These are phyloP conservation scores for Mortierella claussenii DNA, from an alignment of 192 early-diverging fungal species.

Conservation along the genomic window DNA sequence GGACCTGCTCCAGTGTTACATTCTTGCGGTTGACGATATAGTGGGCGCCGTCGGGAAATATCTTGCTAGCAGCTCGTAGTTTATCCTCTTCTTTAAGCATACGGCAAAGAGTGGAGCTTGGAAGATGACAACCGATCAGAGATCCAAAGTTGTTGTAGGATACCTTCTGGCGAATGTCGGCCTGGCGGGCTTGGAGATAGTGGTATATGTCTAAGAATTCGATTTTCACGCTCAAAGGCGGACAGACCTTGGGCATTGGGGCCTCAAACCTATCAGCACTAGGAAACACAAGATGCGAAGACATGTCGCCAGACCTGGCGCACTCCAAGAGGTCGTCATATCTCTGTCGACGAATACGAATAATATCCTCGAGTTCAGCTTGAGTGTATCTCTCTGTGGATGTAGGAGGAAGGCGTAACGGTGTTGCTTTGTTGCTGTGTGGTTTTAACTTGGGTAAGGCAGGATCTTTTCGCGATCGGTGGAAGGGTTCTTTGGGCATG, in stretches of 20 bases:
- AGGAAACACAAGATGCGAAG: background rate
- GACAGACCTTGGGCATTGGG: background rate
- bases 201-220: background rate
- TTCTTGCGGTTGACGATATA: conserved; percentile 1
- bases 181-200: background rate
- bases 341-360: background rate
- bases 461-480: too few species aligned
- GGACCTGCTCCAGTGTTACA: background rate
- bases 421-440: too few species aligned
- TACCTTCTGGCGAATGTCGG: background rate
- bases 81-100: background rate
- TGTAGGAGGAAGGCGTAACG: too few species aligned
- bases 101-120: background rate
- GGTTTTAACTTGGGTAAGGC: too few species aligned
- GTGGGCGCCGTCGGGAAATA: background rate
- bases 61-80: background rate
- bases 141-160: background rate
- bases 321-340: background rate
- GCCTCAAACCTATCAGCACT: background rate
- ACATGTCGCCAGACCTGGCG: background rate
- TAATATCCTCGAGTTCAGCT: background rate
- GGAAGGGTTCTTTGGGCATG: too few species aligned
- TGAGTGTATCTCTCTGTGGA: background rate
- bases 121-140: background rate
- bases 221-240: background rate